These are phyloP conservation scores for Cicer arietinum DNA, from an alignment of 306 rosid species.

Conservation along the genomic window DNA sequence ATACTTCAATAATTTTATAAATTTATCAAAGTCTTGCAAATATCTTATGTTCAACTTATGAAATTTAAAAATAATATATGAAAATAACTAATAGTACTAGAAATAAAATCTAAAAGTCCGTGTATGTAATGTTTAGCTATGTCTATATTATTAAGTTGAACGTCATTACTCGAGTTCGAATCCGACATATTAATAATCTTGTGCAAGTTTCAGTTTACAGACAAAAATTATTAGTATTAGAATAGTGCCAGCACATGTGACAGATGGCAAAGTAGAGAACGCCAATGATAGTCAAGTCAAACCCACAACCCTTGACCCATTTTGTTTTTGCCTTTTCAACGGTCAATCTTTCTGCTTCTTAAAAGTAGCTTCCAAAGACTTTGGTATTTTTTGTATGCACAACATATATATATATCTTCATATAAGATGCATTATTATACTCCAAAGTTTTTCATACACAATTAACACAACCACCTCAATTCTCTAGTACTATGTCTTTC, in stretches of 20 bases:
- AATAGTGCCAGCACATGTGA: conserved; percentile 9
- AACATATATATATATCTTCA: conserved; percentile 24
- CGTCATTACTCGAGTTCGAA: fast-evolving
- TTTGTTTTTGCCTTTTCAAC: conserved; percentile 52
- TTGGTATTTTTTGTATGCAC: neutral
- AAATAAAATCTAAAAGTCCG: no score
- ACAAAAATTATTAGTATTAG: neutral
- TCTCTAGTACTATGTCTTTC: conserved; percentile 38
- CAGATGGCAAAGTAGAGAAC: conserved; percentile 2
- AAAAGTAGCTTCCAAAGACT: conserved; percentile 47
- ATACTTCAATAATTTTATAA: no score
- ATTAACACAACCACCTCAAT: conserved; percentile 7
- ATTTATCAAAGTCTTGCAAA: no score
- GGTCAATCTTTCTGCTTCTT: conserved; percentile 66
- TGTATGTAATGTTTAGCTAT: no score
- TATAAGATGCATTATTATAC: neutral
- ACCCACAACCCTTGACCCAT: conserved; percentile 72
- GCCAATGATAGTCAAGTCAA: conserved; percentile 68
- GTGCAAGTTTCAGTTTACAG: fast-evolving
- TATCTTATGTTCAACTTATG: no score
- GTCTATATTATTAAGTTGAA: no score
- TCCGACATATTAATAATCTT: no score
- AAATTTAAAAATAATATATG: no score
- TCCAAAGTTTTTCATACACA: neutral
- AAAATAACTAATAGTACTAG: no score